Base-by-base conservation (phyloP, 495 filamentous ascomycete species). In the Aspergillus nidulans region DNA sequence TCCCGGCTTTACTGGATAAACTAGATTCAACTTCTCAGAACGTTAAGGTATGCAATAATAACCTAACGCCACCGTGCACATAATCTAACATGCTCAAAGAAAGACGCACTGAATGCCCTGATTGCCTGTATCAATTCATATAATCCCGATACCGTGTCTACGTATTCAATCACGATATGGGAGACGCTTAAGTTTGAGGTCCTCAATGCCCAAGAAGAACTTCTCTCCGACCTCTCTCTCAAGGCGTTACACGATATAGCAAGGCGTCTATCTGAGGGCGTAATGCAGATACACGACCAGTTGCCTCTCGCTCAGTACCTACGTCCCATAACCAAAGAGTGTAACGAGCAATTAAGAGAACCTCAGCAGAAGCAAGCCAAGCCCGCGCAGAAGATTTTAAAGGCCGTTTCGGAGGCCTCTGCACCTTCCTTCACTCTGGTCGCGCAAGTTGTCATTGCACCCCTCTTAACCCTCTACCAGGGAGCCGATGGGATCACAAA, bases 361-460 rank as follows among this genome's bases (percentile, higher is more conserved):
- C 85, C 87, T n/a, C 86, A 87, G 52, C 85, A 87, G 26, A 89
- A 88, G 64, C 83, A 90, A 62, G 86, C 87, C 9, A 83, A 84
- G 65, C 84, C 87, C 13, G 76, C 83, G 4, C 83, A 85, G 12
- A 77, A 81, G 44, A 87, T 90, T 15, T 63, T 90, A 18, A 71
- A 77, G 10, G 76, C 75, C 13, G 57, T 86, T 12, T 80, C 83
- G 5, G 70, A 72, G 26, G 77, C 82, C 16, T 84, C 81, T n/a
- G 63, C 73, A 0, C 63, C 73, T n/a, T 72, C 82, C 0, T 81
- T 82, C 39, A 72, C 74, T 23, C 68, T 84, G 21, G 63, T 86
- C 25, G 66, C 85, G 1, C 77, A 80, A 59, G 74, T 76, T 13
- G 70, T 83, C 9, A 64, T 89, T 39, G 79, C 86, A 10, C 76